These are phyloP conservation scores for Chimonanthus praecox DNA, from an alignment of 164 flowering plant species.

Conservation along the genomic window DNA sequence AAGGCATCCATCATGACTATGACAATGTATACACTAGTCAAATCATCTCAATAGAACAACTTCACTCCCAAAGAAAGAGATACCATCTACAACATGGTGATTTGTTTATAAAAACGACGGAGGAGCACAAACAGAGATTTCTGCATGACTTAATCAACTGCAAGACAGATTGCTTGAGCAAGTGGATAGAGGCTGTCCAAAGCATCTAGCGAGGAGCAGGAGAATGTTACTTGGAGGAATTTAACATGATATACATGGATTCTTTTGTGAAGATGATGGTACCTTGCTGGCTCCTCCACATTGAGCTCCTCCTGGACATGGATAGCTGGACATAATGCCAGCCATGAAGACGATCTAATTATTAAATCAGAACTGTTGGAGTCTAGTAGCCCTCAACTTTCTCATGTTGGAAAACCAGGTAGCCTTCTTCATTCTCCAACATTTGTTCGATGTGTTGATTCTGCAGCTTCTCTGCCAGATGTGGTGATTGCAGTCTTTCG, in stretches of 20 bases:
- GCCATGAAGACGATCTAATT: neutral
- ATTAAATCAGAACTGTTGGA: neutral
- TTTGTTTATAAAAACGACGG: neutral
- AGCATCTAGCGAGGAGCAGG: neutral
- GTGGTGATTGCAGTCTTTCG: neutral
- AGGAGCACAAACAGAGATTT: constrained; percentile 5
- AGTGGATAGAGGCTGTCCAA: neutral
- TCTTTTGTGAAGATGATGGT: constrained; percentile 3
- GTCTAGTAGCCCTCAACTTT: neutral
- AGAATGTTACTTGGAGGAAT: neutral
- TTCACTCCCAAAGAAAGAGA: neutral
- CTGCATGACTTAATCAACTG: neutral
- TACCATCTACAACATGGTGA: neutral
- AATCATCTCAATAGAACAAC: neutral
- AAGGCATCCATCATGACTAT: neutral
- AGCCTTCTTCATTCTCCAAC: too few relatives aligned
- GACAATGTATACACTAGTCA: neutral
- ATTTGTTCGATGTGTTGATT: too few relatives aligned
- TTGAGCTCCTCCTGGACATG: neutral
- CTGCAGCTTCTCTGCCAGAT: neutral
- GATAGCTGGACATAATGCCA: neutral
- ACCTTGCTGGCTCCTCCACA: neutral
- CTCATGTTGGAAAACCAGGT: neutral
- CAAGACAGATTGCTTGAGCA: neutral
- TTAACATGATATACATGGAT: neutral